These are phyloP conservation scores for Aspergillus sclerotiicarbonarius DNA, from an alignment of 495 filamentous ascomycete species.

Conservation along the genomic window DNA sequence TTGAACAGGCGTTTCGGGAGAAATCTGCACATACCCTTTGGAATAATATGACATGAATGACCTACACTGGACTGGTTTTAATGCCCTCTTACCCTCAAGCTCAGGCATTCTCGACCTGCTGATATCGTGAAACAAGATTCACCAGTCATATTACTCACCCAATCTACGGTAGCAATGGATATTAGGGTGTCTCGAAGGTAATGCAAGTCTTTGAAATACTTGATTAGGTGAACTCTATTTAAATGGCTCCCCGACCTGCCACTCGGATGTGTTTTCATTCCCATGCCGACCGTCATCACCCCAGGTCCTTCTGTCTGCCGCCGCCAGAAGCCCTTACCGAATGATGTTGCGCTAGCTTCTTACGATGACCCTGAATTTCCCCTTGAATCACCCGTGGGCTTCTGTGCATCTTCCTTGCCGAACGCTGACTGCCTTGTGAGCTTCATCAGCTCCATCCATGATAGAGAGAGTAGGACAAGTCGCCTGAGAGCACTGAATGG, in stretches of 20 bases:
- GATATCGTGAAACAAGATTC: neutral
- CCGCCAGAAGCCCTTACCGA: constrained; percentile 12
- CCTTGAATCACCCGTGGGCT: constrained; percentile 24
- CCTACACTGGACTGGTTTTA: neutral
- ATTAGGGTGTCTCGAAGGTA: neutral
- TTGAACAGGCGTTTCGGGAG: constrained; percentile 10
- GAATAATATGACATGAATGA: neutral
- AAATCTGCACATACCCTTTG: constrained; percentile 15
- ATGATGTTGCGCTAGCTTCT: constrained; percentile 24
- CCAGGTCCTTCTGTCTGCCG: constrained; percentile 17
- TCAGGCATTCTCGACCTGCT: neutral
- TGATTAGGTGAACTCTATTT: too few relatives aligned
- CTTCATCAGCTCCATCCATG: constrained; percentile 29
- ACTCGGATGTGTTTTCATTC: neutral
- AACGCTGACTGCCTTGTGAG: constrained; percentile 19
- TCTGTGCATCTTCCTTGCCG: constrained; percentile 22
- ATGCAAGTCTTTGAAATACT: too few relatives aligned
- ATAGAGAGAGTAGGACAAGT: too few relatives aligned
- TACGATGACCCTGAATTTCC: constrained; percentile 32
- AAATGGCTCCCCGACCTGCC: too few relatives aligned
- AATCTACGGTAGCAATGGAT: neutral
- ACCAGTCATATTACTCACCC: neutral
- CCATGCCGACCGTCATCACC: constrained; percentile 8
- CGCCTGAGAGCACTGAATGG: too few relatives aligned
- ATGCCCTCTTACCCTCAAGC: neutral